Percentiles rank a stretch among this genome's conserved stretches.
Conservation (phyloP, 2,329 filamentous ascomycete genomes). For the Zasmidium cellare region DNA sequence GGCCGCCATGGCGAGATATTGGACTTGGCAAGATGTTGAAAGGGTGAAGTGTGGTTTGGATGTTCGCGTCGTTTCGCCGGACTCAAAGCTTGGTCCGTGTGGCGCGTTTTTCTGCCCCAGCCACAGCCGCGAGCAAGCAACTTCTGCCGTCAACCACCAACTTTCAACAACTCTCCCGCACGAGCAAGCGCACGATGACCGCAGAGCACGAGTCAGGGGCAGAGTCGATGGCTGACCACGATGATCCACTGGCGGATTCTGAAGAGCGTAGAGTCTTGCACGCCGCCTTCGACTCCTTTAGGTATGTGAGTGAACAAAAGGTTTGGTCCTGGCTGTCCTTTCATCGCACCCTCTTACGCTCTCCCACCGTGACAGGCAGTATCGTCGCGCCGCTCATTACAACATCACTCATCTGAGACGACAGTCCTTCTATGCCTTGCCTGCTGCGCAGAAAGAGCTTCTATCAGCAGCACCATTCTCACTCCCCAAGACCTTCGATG, state of each 20-base stretch:
- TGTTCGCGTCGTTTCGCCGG: too few relatives aligned
- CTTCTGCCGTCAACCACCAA: too few relatives aligned
- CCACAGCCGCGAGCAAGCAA: too few relatives aligned
- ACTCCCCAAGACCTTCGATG: slow-evolving; percentile 74
- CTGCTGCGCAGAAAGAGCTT: slow-evolving; percentile 78
- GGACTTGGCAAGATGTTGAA: neutral
- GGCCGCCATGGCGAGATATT: slow-evolving; percentile 23
- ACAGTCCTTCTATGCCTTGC: slow-evolving; percentile 89
- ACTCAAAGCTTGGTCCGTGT: too few relatives aligned
- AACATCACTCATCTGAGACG: slow-evolving; percentile 89
- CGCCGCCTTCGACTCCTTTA: slow-evolving; percentile 82
- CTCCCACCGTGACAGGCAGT: slow-evolving; percentile 43
- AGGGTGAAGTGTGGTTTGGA: neutral
- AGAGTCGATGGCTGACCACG: neutral
- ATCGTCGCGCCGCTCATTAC: slow-evolving; percentile 80
- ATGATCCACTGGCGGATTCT: slow-evolving; percentile 69
- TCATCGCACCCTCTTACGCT: slow-evolving; percentile 9
- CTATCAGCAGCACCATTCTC: slow-evolving; percentile 80
- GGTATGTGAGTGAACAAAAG: slow-evolving; percentile 55
- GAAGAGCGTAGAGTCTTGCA: slow-evolving; percentile 81
- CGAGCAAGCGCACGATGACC: neutral
- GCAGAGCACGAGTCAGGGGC: neutral
- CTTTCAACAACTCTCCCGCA: too few relatives aligned
- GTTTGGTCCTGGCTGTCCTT: neutral
- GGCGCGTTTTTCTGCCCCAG: too few relatives aligned